Conservation (phyloP, 495 filamentous ascomycete species). For the Hypoxylon perforatum region DNA sequence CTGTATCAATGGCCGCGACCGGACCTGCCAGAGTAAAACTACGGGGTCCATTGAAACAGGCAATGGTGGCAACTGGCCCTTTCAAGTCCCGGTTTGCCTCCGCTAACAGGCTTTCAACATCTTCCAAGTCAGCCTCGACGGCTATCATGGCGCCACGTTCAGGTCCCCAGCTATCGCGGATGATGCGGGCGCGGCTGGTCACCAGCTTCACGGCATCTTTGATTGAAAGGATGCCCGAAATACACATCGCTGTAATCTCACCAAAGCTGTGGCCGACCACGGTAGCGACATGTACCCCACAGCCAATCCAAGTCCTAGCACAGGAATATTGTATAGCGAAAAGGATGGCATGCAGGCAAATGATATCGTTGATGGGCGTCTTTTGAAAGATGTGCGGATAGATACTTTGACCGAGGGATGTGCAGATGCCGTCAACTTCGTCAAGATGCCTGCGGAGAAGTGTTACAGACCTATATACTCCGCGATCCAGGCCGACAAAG, state of each 20-base stretch:
- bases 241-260: constrained; percentile 55
- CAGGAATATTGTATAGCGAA: constrained; percentile 61
- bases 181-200: constrained; percentile 48
- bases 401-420: constrained; percentile 49
- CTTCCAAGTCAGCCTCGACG: constrained; percentile 48
- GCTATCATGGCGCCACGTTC: constrained; percentile 58
- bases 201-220: constrained; percentile 52
- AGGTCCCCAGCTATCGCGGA: constrained; percentile 49
- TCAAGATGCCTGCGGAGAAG: constrained; percentile 56
- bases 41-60: constrained; percentile 59
- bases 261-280: constrained; percentile 63
- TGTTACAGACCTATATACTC: constrained; percentile 46
- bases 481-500: constrained; percentile 53
- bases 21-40: constrained; percentile 59
- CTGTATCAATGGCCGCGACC: constrained; percentile 41
- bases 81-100: constrained; percentile 14
- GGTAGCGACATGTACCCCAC: constrained; percentile 41
- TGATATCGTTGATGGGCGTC: constrained; percentile 49
- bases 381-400: constrained; percentile 60
- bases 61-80: constrained; percentile 50
- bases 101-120: constrained; percentile 36
- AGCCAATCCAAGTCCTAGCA: constrained; percentile 59
- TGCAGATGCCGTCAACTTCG: constrained; percentile 42
- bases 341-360: constrained; percentile 56
- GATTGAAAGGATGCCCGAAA: constrained; percentile 48